phyloP scores from a whole-genome alignment of 768 basidiomycete species.

The Rubroboletus pulcherrimus region DNA sequence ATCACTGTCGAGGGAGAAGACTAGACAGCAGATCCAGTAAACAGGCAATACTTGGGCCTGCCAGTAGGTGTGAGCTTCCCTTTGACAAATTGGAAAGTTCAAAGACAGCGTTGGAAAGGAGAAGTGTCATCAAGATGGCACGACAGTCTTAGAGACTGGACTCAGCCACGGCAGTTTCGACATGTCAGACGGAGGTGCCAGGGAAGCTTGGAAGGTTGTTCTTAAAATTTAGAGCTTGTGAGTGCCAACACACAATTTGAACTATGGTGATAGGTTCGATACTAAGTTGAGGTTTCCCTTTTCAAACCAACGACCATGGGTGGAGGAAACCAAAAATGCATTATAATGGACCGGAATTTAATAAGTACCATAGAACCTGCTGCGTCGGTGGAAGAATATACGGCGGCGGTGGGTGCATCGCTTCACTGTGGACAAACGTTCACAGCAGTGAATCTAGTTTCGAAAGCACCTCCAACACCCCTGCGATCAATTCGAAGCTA shows the following conservation, averaged over 20 bases:
- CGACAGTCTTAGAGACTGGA: not conserved
- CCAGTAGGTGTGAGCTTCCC: not conserved
- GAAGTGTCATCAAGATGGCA: not conserved
- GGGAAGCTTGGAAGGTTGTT: too few species aligned
- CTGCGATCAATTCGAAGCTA: conserved; percentile 87
- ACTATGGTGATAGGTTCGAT: not conserved
- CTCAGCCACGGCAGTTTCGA: not conserved
- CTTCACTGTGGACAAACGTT: not conserved
- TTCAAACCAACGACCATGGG: not conserved
- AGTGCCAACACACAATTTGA: not conserved
- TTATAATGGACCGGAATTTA: conserved; percentile 7
- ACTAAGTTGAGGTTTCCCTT: not conserved
- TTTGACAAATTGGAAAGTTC: too few species aligned
- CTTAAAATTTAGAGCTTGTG: not conserved
- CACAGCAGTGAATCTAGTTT: conserved; percentile 72
- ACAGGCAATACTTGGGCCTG: not conserved
- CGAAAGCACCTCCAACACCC: conserved; percentile 88
- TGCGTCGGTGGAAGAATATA: not conserved
- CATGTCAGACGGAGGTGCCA: not conserved
- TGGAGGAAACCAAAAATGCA: not conserved
- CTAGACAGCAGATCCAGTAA: not conserved
- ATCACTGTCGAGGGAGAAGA: not conserved
- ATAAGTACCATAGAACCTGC: conserved; percentile 6
- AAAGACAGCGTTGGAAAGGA: not conserved
- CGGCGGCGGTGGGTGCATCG: not conserved